Evolutionary conservation across 441 rosid genomes (phyloP).

Genomic region (Aleurites moluccanus): DNA sequence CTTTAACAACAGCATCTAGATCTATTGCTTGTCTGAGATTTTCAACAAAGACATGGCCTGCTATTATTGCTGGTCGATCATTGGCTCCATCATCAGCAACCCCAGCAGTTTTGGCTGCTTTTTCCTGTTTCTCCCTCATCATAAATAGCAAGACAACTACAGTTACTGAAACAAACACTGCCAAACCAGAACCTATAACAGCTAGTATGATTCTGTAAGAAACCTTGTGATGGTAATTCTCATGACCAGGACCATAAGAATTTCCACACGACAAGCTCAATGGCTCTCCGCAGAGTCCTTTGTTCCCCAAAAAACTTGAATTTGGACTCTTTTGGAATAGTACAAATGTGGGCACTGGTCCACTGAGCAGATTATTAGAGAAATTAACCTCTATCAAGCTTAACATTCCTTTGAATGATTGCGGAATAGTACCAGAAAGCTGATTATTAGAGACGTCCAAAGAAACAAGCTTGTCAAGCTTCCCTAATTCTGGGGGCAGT

Average conservation of each 20-base stretch:
- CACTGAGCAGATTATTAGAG: slow-evolving; percentile 72
- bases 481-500: slow-evolving; percentile 80
- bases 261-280: slow-evolving; percentile 54
- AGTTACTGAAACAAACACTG: slow-evolving; percentile 78
- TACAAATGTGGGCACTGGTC: slow-evolving; percentile 68
- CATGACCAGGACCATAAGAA: slow-evolving; percentile 37
- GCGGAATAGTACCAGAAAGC: slow-evolving; percentile 75
- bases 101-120: slow-evolving; percentile 52
- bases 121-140: slow-evolving; percentile 97
- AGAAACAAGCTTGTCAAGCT: slow-evolving; percentile 88
- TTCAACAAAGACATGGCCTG: slow-evolving; percentile 79
- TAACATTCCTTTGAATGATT: slow-evolving; percentile 74
- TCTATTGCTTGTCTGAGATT: slow-evolving; percentile 90
- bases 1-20: slow-evolving; percentile 78
- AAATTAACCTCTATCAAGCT: slow-evolving; percentile 94
- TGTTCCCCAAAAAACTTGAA: slow-evolving; percentile 77
- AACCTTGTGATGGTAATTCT: slow-evolving; percentile 68
- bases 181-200: slow-evolving; percentile 85
- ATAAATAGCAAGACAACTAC: slow-evolving; percentile 81
- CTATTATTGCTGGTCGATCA: slow-evolving; percentile 61
- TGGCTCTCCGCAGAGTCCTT: slow-evolving; percentile 89
- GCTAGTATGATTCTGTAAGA: slow-evolving; percentile 81
- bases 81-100: slow-evolving; percentile 43
- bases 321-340: slow-evolving; percentile 87
- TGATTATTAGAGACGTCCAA: slow-evolving; percentile 85